Evolutionary conservation across 768 basidiomycete genomes (phyloP), one percentile per base, ranked within the genome.

Genomic region (Suillus spraguei): DNA sequence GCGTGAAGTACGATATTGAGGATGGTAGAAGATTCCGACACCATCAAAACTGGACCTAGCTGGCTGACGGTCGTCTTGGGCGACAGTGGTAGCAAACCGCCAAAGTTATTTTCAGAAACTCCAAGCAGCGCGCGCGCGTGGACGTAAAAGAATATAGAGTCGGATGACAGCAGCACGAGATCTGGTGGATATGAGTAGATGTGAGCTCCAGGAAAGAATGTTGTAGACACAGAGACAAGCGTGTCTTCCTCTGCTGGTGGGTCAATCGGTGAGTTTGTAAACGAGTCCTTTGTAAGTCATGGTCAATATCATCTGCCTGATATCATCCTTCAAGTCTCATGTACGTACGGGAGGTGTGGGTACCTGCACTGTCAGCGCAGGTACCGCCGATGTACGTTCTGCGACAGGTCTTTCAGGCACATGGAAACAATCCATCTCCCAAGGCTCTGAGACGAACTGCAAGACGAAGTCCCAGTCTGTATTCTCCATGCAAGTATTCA

Each of bases 131-230:
- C 68, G 49, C 85, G 78, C 0, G 81, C 78, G 72, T 94, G 91
- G 7, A 88, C 88, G 70, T 94, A 94, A 81, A 95, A 95, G 75
- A 92, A 92, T 46, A 95, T 91, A 20, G 84, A 82, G 70, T 95
- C 93, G 35, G 86, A 81, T 3, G 91, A 87, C 61, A 92, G 77
- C 58, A 92, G 76, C 67, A 89, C 80, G 50, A 86, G 67, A 71
- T 94, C 89, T 1, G 89, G 85, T 1, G 81, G 79, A n/a, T 81
- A 72, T 0, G 83, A 68, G 41, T 84, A 79, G 64, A 83, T 82
- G 63, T 86, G 83, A 4, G 89, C 86, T 42, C 84, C 86, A 3
- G 92, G 91, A 69, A 84, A 88, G 76, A 94, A 94, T 0, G 91
- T 91, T 33, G 92, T 94, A 17, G 91, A 93, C 41, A 94, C 86